Percentiles rank a stretch among this genome's conserved stretches.
phyloP scores from a whole-genome alignment of 2,329 filamentous ascomycete species.

The Verticillium nonalfalfae region DNA sequence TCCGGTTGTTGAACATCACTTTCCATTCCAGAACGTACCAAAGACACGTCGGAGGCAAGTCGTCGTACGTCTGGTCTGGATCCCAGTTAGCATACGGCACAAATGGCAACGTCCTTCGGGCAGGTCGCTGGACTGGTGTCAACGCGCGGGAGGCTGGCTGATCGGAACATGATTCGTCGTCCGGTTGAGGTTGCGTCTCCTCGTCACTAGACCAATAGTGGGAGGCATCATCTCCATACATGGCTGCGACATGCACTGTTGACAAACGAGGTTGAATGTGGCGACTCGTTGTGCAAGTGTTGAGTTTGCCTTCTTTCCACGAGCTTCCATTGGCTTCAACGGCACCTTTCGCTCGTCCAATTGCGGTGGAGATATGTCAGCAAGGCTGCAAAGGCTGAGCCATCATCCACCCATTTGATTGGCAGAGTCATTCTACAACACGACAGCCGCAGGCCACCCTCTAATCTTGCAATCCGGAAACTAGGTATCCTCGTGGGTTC shows the following conservation, averaged over 20 bases:
- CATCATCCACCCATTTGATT: neutral
- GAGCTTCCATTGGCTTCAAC: too few species aligned
- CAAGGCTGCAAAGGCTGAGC: neutral
- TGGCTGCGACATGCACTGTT: neutral
- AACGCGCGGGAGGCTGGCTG: neutral
- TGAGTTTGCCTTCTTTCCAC: neutral
- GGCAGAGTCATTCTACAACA: neutral
- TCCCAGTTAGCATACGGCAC: neutral
- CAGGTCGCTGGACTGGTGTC: neutral
- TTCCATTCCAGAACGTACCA: neutral
- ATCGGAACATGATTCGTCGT: too few species aligned
- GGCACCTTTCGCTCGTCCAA: neutral
- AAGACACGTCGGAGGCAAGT: neutral
- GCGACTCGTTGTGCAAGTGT: neutral
- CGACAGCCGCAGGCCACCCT: neutral
- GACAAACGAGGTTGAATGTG: neutral
- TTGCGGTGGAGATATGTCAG: neutral
- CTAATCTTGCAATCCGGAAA: neutral
- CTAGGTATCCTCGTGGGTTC: neutral
- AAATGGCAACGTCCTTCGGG: neutral
- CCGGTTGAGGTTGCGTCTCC: too few species aligned
- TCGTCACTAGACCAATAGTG: too few species aligned
- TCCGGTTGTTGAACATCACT: neutral
- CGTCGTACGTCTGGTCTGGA: neutral
- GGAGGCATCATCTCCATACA: too few species aligned